Evolutionary conservation across 768 basidiomycete genomes (phyloP), one percentile per base, ranked within the genome.

Genomic region (Lyophyllum decastes): DNA sequence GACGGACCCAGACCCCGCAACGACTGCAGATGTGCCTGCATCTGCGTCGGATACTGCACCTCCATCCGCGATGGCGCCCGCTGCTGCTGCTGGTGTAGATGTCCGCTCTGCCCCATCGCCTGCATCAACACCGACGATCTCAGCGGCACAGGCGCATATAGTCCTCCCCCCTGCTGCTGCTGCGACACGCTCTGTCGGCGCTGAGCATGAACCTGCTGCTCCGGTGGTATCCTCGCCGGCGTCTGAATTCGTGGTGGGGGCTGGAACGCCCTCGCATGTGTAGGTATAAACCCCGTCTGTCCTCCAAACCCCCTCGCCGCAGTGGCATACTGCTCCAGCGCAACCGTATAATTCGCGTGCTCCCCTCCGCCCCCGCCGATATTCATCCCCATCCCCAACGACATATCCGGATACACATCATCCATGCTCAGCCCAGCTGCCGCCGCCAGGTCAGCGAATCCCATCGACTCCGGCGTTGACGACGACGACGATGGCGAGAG

Each of bases 131-230:
- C 3, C 19, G 50, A 24, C 21, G 5, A 11, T 16, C 14, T 12
- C 17, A 49, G n/a, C 27, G 52, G 52, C 6, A 53, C 52, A 2
- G 52, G 52, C 25, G 52, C 52, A 44, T 53, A 53, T 21, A 53
- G 12, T 26, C 2, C 25, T 25, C 44, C 40, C n/a, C 2, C 4
- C 19, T 38, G 49, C 49, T 38, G 49, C 12, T 41, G 40, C n/a
- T n/a, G 16, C 44, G 44, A 45, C 12, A 45, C 9, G 12, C 44
- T 24, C 22, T 21, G 22, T 2, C 44, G 44, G 12, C 22, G 24
- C 44, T n/a, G n/a, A n/a, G n/a, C n/a, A n/a, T n/a, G n/a, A n/a
- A n/a, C 7, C 21, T 21, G 41, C 19, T 25, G 44, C 2, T 25
- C 16, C n/a, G n/a, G n/a, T 4, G 40, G 40, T 5, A 19, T 41